Evolutionary conservation across 2,329 filamentous ascomycete genomes (phyloP).

Genomic region (Ceratocystiopsis minuta): DNA sequence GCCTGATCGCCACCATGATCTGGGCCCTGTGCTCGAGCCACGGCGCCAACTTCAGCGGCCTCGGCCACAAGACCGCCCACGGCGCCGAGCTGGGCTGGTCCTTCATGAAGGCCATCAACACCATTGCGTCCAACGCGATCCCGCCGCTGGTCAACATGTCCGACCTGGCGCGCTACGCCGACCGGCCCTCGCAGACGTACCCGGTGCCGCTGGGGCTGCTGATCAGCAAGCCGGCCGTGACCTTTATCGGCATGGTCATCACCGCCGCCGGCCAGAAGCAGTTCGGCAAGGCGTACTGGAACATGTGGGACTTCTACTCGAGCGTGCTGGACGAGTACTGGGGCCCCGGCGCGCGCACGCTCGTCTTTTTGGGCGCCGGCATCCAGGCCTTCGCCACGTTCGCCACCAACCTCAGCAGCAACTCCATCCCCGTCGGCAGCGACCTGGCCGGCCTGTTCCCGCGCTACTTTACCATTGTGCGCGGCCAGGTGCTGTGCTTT

Average conservation of each 20-base stretch:
- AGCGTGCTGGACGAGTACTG: slow-evolving; percentile 9
- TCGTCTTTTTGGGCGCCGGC: slow-evolving; percentile 8
- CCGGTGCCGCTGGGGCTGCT: slow-evolving; percentile 3
- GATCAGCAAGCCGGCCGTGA: slow-evolving; percentile 10
- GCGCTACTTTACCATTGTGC: slow-evolving; percentile 19
- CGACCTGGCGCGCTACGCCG: slow-evolving; percentile 22
- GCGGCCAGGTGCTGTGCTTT: slow-evolving; percentile 13
- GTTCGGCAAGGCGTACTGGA: slow-evolving; percentile 17
- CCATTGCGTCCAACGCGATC: no score
- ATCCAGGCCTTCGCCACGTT: slow-evolving; percentile 8
- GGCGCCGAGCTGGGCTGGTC: slow-evolving; percentile 18
- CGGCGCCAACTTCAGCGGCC: slow-evolving; percentile 11
- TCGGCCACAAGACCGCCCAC: slow-evolving; percentile 11
- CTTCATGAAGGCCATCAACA: slow-evolving; percentile 20
- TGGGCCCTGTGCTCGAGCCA: slow-evolving; percentile 5
- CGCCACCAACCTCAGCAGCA: slow-evolving; percentile 12
- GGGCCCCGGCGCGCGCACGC: slow-evolving; percentile 6
- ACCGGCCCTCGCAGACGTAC: slow-evolving; percentile 1
- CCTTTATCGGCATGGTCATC: slow-evolving; percentile 22
- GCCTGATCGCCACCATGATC: slow-evolving; percentile 3
- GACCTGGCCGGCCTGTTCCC: slow-evolving; percentile 18
- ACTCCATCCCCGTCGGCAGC: slow-evolving; percentile 20
- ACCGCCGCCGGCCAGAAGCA: slow-evolving; percentile 24
- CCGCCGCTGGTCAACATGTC: neutral
- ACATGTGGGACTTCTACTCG: slow-evolving; percentile 8